Evolutionary conservation across 2,329 filamentous ascomycete species (phyloP).

Genomic region (Talaromyces piceae): DNA sequence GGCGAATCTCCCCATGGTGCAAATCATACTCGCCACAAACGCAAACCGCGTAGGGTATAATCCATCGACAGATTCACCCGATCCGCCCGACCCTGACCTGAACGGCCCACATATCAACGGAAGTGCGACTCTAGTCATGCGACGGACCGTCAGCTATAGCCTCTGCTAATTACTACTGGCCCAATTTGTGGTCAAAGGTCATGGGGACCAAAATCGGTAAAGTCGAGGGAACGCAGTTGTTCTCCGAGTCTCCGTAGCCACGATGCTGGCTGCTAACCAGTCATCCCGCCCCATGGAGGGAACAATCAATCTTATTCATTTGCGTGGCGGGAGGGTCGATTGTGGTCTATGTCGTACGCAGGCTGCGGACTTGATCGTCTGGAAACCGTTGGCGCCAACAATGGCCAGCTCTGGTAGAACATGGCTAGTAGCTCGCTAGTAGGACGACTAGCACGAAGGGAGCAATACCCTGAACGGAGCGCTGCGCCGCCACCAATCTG

Average conservation of each 20-base stretch:
- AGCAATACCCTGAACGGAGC: background rate
- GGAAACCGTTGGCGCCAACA: slow-evolving; percentile 1
- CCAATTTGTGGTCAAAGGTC: background rate
- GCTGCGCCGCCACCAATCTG: slow-evolving; percentile 1
- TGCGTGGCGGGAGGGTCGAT: background rate
- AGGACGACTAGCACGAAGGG: background rate
- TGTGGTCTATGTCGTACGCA: background rate
- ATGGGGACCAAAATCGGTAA: background rate
- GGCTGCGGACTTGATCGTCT: background rate
- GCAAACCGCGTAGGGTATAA: background rate
- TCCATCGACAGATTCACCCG: background rate
- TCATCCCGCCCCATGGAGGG: background rate
- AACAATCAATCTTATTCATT: background rate
- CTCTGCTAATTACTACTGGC: no score
- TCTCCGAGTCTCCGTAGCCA: background rate
- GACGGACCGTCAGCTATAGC: background rate
- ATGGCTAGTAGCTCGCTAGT: background rate
- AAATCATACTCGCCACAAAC: background rate
- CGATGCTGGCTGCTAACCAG: background rate
- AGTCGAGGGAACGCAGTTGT: background rate
- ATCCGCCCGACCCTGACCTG: background rate
- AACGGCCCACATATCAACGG: background rate
- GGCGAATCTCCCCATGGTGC: background rate
- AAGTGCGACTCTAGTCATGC: background rate
- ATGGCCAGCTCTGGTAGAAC: background rate